A percentile compares a stretch with the other conserved stretches of the same genome.
Conservation (phyloP, 2,329 filamentous ascomycete genomes). For the Magnaporthales sp. region DNA sequence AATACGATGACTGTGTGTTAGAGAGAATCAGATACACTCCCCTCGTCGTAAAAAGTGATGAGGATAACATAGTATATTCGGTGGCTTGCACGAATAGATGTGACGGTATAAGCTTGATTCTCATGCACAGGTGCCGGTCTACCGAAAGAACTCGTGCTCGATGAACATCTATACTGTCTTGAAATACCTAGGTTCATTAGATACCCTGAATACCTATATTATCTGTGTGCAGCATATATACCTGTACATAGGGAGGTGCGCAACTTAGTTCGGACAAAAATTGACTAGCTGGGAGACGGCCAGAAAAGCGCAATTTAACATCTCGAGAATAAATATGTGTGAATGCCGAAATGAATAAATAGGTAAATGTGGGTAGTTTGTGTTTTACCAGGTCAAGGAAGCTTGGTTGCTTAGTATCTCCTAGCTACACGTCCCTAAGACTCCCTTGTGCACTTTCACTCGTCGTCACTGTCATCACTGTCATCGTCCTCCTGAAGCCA, state of each 20-base stretch:
- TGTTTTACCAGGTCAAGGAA: not conserved
- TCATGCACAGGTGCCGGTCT: no score
- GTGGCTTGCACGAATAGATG: no score
- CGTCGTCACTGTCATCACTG: conserved; percentile 53
- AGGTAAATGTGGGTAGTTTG: not conserved
- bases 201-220: no score
- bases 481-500: conserved; percentile 73
- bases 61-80: no score
- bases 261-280: not conserved
- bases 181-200: no score
- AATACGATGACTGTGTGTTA: not conserved
- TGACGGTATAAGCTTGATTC: no score
- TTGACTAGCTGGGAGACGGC: not conserved
- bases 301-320: not conserved
- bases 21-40: not conserved
- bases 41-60: not conserved
- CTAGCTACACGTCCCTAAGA: not conserved
- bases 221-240: no score
- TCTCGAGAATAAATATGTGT: not conserved
- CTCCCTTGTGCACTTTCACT: conserved; percentile 27
- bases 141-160: no score
- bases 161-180: no score
- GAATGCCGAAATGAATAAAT: not conserved
- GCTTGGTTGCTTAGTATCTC: no score
- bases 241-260: no score